These are phyloP conservation scores for Pyricularia sp. DNA, from an alignment of 2,329 filamentous ascomycete species.

Conservation along the genomic window DNA sequence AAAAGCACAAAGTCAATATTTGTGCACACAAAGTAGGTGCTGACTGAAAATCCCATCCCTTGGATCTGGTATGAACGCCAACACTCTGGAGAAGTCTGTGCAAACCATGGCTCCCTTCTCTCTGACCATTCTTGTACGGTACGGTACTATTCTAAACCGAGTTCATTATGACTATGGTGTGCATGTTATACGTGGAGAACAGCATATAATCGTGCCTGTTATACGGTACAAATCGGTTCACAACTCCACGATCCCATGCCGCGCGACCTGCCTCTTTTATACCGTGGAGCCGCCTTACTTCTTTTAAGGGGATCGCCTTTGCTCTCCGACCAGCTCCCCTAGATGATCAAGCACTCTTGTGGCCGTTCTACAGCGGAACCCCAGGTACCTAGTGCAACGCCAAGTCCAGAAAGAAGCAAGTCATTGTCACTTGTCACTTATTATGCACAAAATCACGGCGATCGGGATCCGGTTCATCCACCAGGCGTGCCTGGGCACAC, in stretches of 20 bases:
- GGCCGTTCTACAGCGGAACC: not conserved
- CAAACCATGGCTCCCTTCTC: not conserved
- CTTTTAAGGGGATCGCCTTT: not conserved
- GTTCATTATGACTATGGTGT: not conserved
- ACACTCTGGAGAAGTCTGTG: not conserved
- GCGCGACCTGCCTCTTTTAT: not conserved
- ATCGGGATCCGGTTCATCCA: not conserved
- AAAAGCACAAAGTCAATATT: not conserved
- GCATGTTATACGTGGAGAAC: not conserved
- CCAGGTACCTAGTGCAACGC: not conserved
- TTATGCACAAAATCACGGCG: not conserved
- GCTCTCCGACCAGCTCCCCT: not conserved
- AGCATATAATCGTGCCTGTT: not conserved
- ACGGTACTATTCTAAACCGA: not conserved
- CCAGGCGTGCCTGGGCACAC: not conserved
- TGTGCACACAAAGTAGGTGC: not conserved
- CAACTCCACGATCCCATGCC: not conserved
- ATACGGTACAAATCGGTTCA: not conserved
- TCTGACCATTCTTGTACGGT: not conserved
- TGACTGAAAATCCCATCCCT: not conserved
- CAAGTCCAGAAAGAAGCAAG: not conserved
- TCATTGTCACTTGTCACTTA: not conserved
- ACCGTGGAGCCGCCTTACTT: not conserved
- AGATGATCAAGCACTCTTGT: not conserved
- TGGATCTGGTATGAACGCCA: not conserved